phyloP scores from a whole-genome alignment of 2,329 filamentous ascomycete species.

The Stylonectria norvegica region DNA sequence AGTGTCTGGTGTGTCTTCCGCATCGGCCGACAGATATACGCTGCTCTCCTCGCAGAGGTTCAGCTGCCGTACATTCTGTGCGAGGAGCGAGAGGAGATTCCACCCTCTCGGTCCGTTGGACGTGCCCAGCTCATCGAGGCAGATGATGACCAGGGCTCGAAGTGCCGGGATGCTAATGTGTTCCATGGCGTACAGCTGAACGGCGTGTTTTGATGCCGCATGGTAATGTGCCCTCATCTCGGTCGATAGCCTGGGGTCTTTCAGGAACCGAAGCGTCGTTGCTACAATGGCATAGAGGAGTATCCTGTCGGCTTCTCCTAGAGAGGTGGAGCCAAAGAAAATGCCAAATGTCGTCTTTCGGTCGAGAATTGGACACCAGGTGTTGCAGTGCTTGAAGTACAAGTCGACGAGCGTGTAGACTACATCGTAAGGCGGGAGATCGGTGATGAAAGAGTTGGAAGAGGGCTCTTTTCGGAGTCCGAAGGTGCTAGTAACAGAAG shows the following conservation, averaged over 20 bases:
- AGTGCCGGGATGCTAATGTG: conserved; percentile 38
- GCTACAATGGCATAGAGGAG: conserved; percentile 44
- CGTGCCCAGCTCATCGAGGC: conserved; percentile 40
- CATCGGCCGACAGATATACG: conserved; percentile 34
- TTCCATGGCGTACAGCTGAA: conserved; percentile 43
- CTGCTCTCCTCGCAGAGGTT: conserved; percentile 39
- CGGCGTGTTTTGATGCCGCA: conserved; percentile 36
- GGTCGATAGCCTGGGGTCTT: conserved; percentile 36
- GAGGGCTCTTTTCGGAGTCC: conserved; percentile 24
- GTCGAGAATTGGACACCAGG: conserved; percentile 51
- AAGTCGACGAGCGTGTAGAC: conserved; percentile 58
- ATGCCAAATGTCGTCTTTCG: conserved; percentile 40
- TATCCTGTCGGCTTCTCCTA: conserved; percentile 39
- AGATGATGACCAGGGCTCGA: conserved; percentile 40
- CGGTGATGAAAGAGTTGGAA: conserved; percentile 37
- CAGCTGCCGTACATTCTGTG: conserved; percentile 39
- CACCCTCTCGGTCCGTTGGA: conserved; percentile 42
- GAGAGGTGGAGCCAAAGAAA: conserved; percentile 40
- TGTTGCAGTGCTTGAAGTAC: conserved; percentile 63
- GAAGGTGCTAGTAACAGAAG: not conserved
- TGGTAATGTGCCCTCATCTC: conserved; percentile 40
- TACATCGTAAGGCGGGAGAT: conserved; percentile 58
- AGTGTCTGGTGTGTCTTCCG: conserved; percentile 31
- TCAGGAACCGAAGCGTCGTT: conserved; percentile 41
- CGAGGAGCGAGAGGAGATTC: conserved; percentile 39